Evolutionary conservation across 164 flowering plant species (phyloP).

Genomic region (Umbellularia californica): DNA sequence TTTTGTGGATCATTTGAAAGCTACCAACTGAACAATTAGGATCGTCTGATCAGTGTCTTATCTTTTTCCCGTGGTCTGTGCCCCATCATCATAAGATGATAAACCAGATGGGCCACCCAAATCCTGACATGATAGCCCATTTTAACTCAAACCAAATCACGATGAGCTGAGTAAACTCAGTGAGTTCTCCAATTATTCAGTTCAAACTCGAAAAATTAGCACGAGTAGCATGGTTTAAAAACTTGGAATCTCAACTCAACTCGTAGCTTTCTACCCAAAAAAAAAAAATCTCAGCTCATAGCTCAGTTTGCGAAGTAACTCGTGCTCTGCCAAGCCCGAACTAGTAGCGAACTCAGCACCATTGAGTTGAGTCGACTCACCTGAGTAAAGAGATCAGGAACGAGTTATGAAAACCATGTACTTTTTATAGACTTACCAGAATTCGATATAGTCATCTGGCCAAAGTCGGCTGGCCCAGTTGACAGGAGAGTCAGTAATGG

Average conservation of each 20-base stretch:
- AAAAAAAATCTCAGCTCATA: too few species aligned
- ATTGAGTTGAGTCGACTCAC: too few species aligned
- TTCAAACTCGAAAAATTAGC: too few species aligned
- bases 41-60: not conserved
- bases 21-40: not conserved
- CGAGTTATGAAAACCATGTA: not conserved
- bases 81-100: not conserved
- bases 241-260: too few species aligned
- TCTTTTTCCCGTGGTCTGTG: not conserved
- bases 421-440: constrained; percentile 45
- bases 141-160: not conserved
- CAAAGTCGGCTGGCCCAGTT: constrained; percentile 77
- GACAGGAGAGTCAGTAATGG: constrained; percentile 59
- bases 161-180: not conserved
- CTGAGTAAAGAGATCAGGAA: too few species aligned
- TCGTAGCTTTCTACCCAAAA: too few species aligned
- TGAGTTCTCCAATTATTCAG: too few species aligned
- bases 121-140: not conserved
- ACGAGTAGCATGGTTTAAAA: too few species aligned
- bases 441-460: constrained; percentile 55
- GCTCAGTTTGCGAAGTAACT: too few species aligned
- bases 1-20: not conserved
- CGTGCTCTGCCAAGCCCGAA: not conserved
- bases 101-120: not conserved
- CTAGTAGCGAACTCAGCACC: not conserved